These are phyloP conservation scores for Sclerotinia trifoliorum DNA, from an alignment of 2,329 filamentous ascomycete species.

Conservation along the genomic window DNA sequence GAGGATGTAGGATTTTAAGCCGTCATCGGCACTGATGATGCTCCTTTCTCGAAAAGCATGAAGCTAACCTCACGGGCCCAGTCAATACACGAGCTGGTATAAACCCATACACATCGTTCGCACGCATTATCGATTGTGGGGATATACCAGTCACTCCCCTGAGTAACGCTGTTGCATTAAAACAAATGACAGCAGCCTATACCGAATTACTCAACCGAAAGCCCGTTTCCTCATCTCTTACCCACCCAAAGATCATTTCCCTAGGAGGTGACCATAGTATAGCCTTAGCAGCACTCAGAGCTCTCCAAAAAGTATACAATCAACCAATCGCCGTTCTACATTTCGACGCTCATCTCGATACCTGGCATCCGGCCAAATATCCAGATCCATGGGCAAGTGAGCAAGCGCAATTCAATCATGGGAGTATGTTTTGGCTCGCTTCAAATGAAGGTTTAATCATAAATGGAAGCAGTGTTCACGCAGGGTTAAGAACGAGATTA, in stretches of 20 bases:
- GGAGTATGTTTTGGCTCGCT: constrained; percentile 89
- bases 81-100: constrained; percentile 76
- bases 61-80: background rate
- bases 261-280: constrained; percentile 74
- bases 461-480: constrained; percentile 75
- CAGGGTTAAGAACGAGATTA: constrained; percentile 76
- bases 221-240: constrained; percentile 33
- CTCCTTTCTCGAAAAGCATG: background rate
- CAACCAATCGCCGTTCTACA: constrained; percentile 67
- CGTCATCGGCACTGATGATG: background rate
- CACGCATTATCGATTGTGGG: constrained; percentile 80
- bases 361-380: constrained; percentile 59
- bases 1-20: constrained; percentile 52
- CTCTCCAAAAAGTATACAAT: constrained; percentile 61
- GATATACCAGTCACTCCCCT: constrained; percentile 86
- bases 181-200: constrained; percentile 65
- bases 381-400: constrained; percentile 70
- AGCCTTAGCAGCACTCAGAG: constrained; percentile 66
- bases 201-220: constrained; percentile 35
- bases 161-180: constrained; percentile 77
- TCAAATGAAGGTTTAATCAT: constrained; percentile 75
- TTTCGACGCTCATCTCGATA: constrained; percentile 58
- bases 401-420: constrained; percentile 79
- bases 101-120: constrained; percentile 82
- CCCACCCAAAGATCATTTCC: constrained; percentile 52